phyloP scores from a whole-genome alignment of 2,329 filamentous ascomycete genomes.

The Penicillium polonicum region DNA sequence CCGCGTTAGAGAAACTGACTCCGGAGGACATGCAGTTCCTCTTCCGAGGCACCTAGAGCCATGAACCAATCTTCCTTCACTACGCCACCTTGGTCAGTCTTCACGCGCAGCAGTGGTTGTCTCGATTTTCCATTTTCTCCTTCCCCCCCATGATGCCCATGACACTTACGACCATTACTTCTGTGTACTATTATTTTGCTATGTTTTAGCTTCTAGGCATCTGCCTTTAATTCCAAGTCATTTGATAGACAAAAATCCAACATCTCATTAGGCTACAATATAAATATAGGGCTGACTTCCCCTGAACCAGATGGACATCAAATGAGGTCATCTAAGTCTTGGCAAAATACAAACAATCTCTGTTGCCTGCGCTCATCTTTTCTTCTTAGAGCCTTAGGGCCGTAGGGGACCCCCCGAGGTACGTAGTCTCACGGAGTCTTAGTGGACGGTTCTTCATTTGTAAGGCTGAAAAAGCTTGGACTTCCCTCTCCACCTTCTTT shows the following conservation, averaged over 20 bases:
- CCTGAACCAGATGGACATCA: neutral
- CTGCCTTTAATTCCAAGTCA: neutral
- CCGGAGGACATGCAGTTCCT: slow-evolving; percentile 94
- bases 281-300: neutral
- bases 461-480: slow-evolving; percentile 24
- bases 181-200: neutral
- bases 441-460: neutral
- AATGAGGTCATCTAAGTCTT: neutral
- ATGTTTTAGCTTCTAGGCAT: neutral
- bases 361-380: neutral
- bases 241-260: neutral
- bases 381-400: neutral
- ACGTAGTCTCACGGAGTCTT: neutral
- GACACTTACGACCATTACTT: neutral
- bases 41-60: slow-evolving; percentile 68
- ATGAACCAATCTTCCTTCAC: too few species aligned
- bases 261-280: too few species aligned
- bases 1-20: slow-evolving; percentile 86
- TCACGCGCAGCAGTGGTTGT: neutral
- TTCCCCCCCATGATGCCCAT: neutral
- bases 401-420: too few species aligned
- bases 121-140: neutral
- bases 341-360: neutral
- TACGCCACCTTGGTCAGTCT: slow-evolving; percentile 4
- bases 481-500: neutral